Conservation (phyloP, 2,329 filamentous ascomycete genomes). For the Beauveria australis region DNA sequence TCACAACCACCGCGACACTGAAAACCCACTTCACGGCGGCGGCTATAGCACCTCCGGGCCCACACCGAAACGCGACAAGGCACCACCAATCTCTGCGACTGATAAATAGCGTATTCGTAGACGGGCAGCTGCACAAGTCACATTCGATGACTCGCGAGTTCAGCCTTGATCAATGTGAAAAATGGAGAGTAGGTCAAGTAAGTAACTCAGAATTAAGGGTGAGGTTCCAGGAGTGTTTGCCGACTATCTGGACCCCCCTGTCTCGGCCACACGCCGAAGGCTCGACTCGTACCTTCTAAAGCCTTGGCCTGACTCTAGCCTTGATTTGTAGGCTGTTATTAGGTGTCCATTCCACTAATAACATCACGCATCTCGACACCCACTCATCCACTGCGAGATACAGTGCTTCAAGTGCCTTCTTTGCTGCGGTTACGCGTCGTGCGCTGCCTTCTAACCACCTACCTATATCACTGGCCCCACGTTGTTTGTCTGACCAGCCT, state of each 20-base stretch:
- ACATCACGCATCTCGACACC: not conserved
- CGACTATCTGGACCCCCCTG: too few species aligned
- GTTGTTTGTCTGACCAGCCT: not conserved
- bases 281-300: too few species aligned
- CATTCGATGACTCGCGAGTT: not conserved
- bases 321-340: not conserved
- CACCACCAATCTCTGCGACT: not conserved
- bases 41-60: constrained; percentile 5
- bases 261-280: too few species aligned
- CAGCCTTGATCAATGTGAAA: too few species aligned
- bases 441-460: not conserved
- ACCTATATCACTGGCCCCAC: not conserved
- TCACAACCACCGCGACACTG: not conserved
- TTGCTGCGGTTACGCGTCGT: not conserved
- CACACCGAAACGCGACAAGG: constrained; percentile 7
- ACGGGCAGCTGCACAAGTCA: not conserved
- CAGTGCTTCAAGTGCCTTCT: not conserved
- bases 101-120: not conserved
- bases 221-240: too few species aligned
- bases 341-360: not conserved
- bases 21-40: constrained; percentile 3
- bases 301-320: too few species aligned
- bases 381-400: not conserved
- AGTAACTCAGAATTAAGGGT: not conserved
- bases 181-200: too few species aligned